Base-by-base conservation (phyloP, 345 rosid species). In the Salix viminalis region DNA sequence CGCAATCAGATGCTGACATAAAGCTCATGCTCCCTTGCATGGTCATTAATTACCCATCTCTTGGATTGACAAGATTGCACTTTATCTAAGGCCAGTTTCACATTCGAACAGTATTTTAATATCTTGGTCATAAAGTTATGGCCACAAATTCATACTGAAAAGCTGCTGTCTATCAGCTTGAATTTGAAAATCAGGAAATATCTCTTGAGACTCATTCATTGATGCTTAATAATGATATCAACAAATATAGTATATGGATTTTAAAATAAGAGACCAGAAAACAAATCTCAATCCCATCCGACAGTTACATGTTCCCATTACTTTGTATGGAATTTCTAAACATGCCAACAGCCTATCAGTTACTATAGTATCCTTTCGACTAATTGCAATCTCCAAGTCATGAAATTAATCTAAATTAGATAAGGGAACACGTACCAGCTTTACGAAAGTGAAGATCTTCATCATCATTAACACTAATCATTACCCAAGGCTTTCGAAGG, bases 371-470 rank as follows among this genome's bases (percentile, higher is more conserved):
- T 50, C 56, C 19, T 50, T 16, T 50, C 6, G 56, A 5, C 6
- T 50, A 18, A 50, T 50, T 50, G 56, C 56, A 18, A 50, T 18
- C 19, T 50, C 21, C 6, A 16, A 50, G 56, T 18, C 56, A 50
- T 16, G 56, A 50, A 50, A 18, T 50, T 50, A 50, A 6, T 16
- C 8, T 50, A 50, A 50, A 50, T 18, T 50, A 10, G 24, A 71
- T 12, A 39, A 37, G 36, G 69, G 41, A 39, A 18, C 65, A 54
- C 34, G 30, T 69, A 90, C 93, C 89, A 2, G 93, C 91, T 84
- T 90, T 88, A 21, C 91, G 88, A 77, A 90, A 88, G 76, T 88
- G 91, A 73, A 88, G 91, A 82, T 90, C 93, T 50, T 84, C 85
- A 28, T 90, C 90, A 64, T 90, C 91, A 61, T 90, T 88, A 67